Conservation (phyloP, 2,329 filamentous ascomycete species). For the Cytospora paraplurivora region DNA sequence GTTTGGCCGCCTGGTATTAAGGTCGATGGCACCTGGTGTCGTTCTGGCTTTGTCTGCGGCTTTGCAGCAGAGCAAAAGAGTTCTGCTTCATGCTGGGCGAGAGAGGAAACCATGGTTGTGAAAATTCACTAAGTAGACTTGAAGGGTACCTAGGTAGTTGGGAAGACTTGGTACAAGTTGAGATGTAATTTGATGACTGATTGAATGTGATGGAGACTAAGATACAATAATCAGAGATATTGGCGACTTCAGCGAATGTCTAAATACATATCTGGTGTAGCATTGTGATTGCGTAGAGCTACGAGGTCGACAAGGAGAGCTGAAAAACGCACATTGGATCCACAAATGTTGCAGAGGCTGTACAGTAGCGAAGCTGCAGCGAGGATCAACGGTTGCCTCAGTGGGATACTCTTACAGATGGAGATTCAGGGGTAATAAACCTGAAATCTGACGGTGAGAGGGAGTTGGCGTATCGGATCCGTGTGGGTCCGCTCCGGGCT, state of each 20-base stretch:
- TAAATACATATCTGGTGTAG: background rate
- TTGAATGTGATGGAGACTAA: background rate
- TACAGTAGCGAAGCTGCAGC: background rate
- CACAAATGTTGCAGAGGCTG: constrained; percentile 1
- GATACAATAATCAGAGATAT: background rate
- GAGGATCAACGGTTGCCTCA: constrained; percentile 20
- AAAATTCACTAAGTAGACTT: background rate
- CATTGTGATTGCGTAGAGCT: background rate
- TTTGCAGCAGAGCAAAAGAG: constrained; percentile 16
- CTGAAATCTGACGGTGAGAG: constrained; percentile 16
- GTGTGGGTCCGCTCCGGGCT: constrained; percentile 10
- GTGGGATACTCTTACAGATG: background rate
- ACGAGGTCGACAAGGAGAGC: constrained; percentile 6
- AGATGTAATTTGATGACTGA: background rate
- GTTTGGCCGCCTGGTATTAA: constrained; percentile 25
- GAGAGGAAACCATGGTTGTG: constrained; percentile 13
- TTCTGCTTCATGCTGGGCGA: constrained; percentile 14
- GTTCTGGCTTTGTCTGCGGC: constrained; percentile 18
- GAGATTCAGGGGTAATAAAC: background rate
- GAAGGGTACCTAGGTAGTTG: background rate
- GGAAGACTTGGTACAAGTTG: background rate
- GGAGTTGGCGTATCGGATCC: background rate
- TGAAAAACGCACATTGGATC: background rate
- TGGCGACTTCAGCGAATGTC: background rate
- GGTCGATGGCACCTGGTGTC: constrained; percentile 18